Conservation (phyloP, 306 rosid genomes). For the Ammopiptanthus mongolicus region DNA sequence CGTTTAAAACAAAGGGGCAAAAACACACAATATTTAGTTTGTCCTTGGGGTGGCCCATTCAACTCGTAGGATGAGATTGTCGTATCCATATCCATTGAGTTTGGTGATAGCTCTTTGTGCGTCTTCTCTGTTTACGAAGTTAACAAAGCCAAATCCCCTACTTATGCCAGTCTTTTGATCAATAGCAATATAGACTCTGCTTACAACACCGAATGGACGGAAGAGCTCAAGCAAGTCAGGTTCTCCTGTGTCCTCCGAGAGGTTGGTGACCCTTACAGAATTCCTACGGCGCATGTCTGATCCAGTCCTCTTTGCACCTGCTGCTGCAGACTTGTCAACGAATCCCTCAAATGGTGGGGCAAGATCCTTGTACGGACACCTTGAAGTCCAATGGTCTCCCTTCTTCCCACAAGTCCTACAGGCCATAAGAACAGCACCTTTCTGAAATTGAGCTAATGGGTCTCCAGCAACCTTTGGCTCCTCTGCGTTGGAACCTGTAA, state of each 20-base stretch:
- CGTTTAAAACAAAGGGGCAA: not conserved
- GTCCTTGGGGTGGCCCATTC: slow-evolving; percentile 53
- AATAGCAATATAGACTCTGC: slow-evolving; percentile 87
- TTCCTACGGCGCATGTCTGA: slow-evolving; percentile 90
- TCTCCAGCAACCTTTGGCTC: slow-evolving; percentile 68
- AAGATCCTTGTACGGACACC: slow-evolving; percentile 94
- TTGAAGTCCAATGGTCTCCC: slow-evolving; percentile 97
- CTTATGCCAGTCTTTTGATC: slow-evolving; percentile 86
- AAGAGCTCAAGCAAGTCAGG: slow-evolving; percentile 90
- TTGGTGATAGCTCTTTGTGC: slow-evolving; percentile 92
- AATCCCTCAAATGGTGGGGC: slow-evolving; percentile 52
- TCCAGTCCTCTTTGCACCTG: slow-evolving; percentile 64
- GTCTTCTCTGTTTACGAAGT: slow-evolving; percentile 89
- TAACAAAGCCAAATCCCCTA: slow-evolving; percentile 94
- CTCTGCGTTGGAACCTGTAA: slow-evolving; percentile 68
- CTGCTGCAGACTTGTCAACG: slow-evolving; percentile 48
- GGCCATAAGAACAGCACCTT: slow-evolving; percentile 84
- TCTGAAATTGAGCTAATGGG: slow-evolving; percentile 44
- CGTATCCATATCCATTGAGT: slow-evolving; percentile 91
- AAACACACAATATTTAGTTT: not conserved
- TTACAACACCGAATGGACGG: slow-evolving; percentile 85
- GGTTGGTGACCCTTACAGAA: slow-evolving; percentile 94
- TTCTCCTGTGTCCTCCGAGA: slow-evolving; percentile 91
- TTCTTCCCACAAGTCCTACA: slow-evolving; percentile 93
- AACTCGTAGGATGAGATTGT: slow-evolving; percentile 53